Evolutionary conservation across 2,329 filamentous ascomycete species (phyloP).

Genomic region (Fusarium palustre): DNA sequence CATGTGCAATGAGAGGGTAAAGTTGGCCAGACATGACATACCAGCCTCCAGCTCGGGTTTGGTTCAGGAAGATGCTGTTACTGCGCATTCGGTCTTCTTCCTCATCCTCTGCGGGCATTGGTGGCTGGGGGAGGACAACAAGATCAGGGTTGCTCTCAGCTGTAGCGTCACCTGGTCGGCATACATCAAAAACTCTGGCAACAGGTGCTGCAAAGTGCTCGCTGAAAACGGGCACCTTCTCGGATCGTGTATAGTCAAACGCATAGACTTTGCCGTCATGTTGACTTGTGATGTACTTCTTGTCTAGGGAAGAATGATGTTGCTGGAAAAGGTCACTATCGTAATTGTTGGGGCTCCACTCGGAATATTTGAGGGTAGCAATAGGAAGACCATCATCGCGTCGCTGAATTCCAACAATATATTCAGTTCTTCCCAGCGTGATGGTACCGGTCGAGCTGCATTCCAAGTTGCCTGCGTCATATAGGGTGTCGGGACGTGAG

Average conservation of each 20-base stretch:
- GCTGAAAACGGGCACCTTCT: conserved; percentile 70
- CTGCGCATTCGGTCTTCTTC: conserved; percentile 64
- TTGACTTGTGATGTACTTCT: conserved; percentile 87
- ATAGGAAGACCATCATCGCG: conserved; percentile 79
- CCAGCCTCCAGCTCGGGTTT: conserved; percentile 88
- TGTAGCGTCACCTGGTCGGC: conserved; percentile 74
- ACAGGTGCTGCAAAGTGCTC: conserved; percentile 81
- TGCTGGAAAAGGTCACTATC: conserved; percentile 89
- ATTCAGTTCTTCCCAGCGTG: conserved; percentile 87
- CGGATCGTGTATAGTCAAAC: conserved; percentile 73
- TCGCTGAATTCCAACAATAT: conserved; percentile 86
- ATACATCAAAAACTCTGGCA: conserved; percentile 89
- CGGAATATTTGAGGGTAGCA: conserved; percentile 90
- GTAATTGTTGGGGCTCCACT: conserved; percentile 93
- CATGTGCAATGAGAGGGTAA: conserved; percentile 87
- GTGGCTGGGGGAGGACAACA: conserved; percentile 86
- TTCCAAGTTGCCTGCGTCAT: conserved; percentile 76
- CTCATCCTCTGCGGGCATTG: conserved; percentile 68
- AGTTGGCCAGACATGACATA: conserved; percentile 89
- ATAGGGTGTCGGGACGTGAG: conserved; percentile 73
- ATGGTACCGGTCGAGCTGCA: conserved; percentile 85
- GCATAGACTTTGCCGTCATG: conserved; percentile 88
- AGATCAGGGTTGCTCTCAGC: conserved; percentile 77
- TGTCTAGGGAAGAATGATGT: conserved; percentile 83
- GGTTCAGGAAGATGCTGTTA: conserved; percentile 84